Base-by-base conservation (phyloP, 2,329 filamentous ascomycete genomes). In the Paecilomyces fulvus region DNA sequence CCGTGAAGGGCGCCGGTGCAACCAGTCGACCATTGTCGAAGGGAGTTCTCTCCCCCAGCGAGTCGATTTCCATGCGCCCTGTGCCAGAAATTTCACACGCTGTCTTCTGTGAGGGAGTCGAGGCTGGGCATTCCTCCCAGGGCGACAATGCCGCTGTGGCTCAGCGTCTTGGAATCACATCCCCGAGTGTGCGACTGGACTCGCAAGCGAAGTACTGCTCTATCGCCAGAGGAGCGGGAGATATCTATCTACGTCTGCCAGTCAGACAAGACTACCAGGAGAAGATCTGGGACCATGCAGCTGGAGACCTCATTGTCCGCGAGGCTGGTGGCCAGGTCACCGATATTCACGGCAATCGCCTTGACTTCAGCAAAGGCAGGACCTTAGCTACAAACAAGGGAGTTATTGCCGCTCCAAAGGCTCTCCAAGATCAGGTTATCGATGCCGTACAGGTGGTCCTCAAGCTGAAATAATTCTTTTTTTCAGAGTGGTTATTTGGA, bases 281-380 rank as follows among this genome's bases (percentile, higher is more conserved):
- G 81, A 99, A 99, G 83, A 99, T 99, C 64, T 99, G 94, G 94
- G 94, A 99, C 70, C 94, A 99, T 73, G 94, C 94, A 17, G 94
- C 92, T 11, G 94, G 94, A 46, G 92, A 96, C 67, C 77, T 99
- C 58, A 92, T 99, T 63, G 94, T 97, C 46, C 82, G 92, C 56
- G 95, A 99, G 76, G 91, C 94, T 2, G 94, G 94, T 53, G 95
- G 94, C 52, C 80, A 88, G 67, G 92, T 99, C 55, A 95, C 91
- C 1, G 95, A 99, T 74, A 87, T 91, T 46, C 81, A 87, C 59
- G 94, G 95, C 65, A 89, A 89, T 70, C 81, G 84, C 59, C 79
- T 99, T 57, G 88, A 99, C 73, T 99, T 99, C 73, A 84, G 85
- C 66, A 82, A 86, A 56, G 94, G 94, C 52, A 81, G 94, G 70